Conservation (phyloP, 2,329 filamentous ascomycete species). For the Boeremia lycopersici region DNA sequence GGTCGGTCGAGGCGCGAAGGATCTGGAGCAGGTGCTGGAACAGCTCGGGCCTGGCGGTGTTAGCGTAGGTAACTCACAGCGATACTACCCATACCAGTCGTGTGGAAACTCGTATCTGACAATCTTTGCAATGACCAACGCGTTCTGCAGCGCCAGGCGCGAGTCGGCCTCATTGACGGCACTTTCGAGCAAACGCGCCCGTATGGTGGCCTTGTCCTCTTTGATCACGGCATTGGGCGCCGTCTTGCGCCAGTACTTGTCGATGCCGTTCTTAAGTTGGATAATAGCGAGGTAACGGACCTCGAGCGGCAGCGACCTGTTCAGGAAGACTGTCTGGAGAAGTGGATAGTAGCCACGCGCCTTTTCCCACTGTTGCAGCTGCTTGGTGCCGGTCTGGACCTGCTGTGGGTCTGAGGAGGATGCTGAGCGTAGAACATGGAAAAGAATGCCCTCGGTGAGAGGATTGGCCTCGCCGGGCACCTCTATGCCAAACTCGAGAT, state of each 20-base stretch:
- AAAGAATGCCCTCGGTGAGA: slow-evolving; percentile 55
- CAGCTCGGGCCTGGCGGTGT: slow-evolving; percentile 43
- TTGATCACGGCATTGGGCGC: slow-evolving; percentile 69
- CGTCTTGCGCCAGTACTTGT: slow-evolving; percentile 89
- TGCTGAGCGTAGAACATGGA: slow-evolving; percentile 56
- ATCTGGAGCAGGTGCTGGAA: slow-evolving; percentile 55
- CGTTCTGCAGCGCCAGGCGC: slow-evolving; percentile 83
- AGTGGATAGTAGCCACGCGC: slow-evolving; percentile 55
- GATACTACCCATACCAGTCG: slow-evolving; percentile 67
- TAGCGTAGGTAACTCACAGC: slow-evolving; percentile 9
- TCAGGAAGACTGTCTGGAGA: slow-evolving; percentile 75
- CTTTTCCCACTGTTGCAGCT: slow-evolving; percentile 59
- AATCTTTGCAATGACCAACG: slow-evolving; percentile 85
- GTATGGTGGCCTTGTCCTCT: slow-evolving; percentile 78
- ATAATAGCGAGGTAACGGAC: slow-evolving; percentile 90
- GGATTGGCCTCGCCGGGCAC: slow-evolving; percentile 78
- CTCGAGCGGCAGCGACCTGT: slow-evolving; percentile 75
- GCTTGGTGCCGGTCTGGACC: slow-evolving; percentile 59
- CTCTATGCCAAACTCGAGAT: slow-evolving; percentile 62
- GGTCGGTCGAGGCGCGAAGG: slow-evolving; percentile 62
- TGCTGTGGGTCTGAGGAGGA: slow-evolving; percentile 55
- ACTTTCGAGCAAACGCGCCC: slow-evolving; percentile 74
- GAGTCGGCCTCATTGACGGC: slow-evolving; percentile 78
- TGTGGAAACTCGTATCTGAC: slow-evolving; percentile 86
- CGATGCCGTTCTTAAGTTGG: slow-evolving; percentile 94